Conservation (phyloP, 2,329 filamentous ascomycete species). For the Fusarium lateritium region DNA sequence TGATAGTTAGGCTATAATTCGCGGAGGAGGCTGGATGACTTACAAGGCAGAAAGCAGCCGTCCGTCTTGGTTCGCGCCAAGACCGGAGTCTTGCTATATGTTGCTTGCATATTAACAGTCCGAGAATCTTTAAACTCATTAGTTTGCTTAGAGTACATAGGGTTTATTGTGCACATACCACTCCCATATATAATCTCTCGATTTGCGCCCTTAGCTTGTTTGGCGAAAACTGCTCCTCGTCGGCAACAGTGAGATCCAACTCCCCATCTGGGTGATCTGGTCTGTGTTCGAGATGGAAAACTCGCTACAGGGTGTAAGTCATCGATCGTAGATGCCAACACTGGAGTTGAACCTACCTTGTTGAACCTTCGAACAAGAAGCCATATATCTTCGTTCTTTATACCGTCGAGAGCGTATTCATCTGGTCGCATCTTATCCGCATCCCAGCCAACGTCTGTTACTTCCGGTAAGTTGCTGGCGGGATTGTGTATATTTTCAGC, state of each 20-base stretch:
- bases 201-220: slow-evolving; percentile 84
- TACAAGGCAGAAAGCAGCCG: slow-evolving; percentile 51
- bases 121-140: slow-evolving; percentile 35
- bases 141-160: slow-evolving; percentile 49
- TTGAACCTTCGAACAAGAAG: slow-evolving; percentile 31
- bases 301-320: neutral
- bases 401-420: neutral
- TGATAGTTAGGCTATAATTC: slow-evolving; percentile 58
- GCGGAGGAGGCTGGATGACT: accelerated
- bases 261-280: neutral
- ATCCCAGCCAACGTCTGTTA: slow-evolving; percentile 17
- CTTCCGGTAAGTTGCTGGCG: accelerated
- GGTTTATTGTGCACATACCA: slow-evolving; percentile 67
- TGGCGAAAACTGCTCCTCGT: slow-evolving; percentile 84
- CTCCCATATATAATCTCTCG: slow-evolving; percentile 83
- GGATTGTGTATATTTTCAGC: accelerated
- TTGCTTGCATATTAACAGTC: slow-evolving; percentile 58
- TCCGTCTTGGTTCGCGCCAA: slow-evolving; percentile 80
- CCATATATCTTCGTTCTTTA: slow-evolving; percentile 27
- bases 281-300: slow-evolving; percentile 26
- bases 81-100: slow-evolving; percentile 81
- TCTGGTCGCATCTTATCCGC: neutral
- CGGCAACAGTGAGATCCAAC: slow-evolving; percentile 58
- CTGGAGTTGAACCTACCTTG: neutral
- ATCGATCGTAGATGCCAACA: accelerated